Percentiles rank a stretch among this genome's conserved stretches.
phyloP scores from a whole-genome alignment of 2,329 filamentous ascomycete genomes.

The Fusarium haematococcum region DNA sequence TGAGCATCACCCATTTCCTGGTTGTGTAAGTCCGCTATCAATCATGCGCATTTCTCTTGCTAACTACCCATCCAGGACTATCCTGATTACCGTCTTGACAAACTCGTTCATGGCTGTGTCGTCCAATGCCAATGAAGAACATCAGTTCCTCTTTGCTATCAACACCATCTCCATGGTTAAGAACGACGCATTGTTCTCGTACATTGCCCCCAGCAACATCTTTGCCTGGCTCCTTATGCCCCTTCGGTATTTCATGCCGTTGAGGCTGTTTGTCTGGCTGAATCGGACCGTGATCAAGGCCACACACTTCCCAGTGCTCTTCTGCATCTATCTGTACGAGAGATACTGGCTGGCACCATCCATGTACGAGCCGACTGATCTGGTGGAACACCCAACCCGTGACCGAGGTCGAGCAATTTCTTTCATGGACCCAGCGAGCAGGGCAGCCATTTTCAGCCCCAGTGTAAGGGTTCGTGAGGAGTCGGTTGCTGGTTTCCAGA shows the following conservation, averaged over 20 bases:
- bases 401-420: constrained; percentile 63
- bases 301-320: constrained; percentile 89
- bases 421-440: constrained; percentile 67
- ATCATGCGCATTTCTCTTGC: not conserved
- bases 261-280: constrained; percentile 83
- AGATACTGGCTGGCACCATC: constrained; percentile 79
- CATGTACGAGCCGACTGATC: constrained; percentile 85
- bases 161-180: constrained; percentile 99
- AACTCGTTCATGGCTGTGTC: constrained; percentile 97
- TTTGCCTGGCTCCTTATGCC: constrained; percentile 91
- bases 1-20: constrained; percentile 95
- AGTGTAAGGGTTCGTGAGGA: constrained; percentile 81
- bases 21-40: constrained; percentile 70
- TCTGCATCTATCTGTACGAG: constrained; percentile 90
- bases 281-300: constrained; percentile 93
- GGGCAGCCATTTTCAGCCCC: constrained; percentile 78
- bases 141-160: constrained; percentile 92
- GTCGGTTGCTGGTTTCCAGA: constrained; percentile 88
- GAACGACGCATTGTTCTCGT: constrained; percentile 95
- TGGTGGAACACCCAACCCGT: constrained; percentile 78
- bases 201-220: constrained; percentile 91
- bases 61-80: constrained; percentile 66
- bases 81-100: constrained; percentile 93
- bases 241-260: constrained; percentile 81
- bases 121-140: constrained; percentile 92